A percentile compares a stretch with the other conserved stretches of the same genome.
Conservation (phyloP, 495 filamentous ascomycete species). For the Penicillium pulvis region DNA sequence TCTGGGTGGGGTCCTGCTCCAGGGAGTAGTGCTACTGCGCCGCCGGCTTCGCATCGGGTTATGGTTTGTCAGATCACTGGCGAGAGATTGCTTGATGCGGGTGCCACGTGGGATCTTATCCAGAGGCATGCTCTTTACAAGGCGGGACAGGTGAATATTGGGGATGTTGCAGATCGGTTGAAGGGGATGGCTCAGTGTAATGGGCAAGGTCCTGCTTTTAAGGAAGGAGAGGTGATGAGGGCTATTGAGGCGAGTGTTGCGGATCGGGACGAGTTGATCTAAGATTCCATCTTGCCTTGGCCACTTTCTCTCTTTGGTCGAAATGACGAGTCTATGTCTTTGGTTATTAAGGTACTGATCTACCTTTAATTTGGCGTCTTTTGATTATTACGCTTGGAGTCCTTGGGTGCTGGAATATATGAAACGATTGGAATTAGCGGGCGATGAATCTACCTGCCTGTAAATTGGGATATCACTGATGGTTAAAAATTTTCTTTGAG, state of each 20-base stretch:
- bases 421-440: slow-evolving; percentile 1
- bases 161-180: slow-evolving; percentile 71
- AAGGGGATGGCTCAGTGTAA: slow-evolving; percentile 81
- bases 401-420: not conserved
- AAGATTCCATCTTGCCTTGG: slow-evolving; percentile 7
- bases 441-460: not conserved
- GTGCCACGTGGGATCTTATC: slow-evolving; percentile 89
- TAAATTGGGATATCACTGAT: not conserved
- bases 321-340: slow-evolving; percentile 10
- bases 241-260: slow-evolving; percentile 80
- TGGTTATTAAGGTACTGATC: not conserved
- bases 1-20: slow-evolving; percentile 9
- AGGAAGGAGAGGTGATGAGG: slow-evolving; percentile 68
- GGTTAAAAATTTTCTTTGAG: not conserved
- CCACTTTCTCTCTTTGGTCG: slow-evolving; percentile 9
- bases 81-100: slow-evolving; percentile 76
- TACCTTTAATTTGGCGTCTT: not conserved
- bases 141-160: slow-evolving; percentile 81
- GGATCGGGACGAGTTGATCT: slow-evolving; percentile 75
- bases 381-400: not conserved
- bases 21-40: slow-evolving; percentile 31
- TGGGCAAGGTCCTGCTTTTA: slow-evolving; percentile 88
- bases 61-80: slow-evolving; percentile 64
- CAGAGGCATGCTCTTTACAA: slow-evolving; percentile 79
- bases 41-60: slow-evolving; percentile 58